Percentiles rank a stretch among this genome's conserved stretches.
Evolutionary conservation across 306 rosid species (phyloP).

Genomic region (Dalbergia cochinchinensis): DNA sequence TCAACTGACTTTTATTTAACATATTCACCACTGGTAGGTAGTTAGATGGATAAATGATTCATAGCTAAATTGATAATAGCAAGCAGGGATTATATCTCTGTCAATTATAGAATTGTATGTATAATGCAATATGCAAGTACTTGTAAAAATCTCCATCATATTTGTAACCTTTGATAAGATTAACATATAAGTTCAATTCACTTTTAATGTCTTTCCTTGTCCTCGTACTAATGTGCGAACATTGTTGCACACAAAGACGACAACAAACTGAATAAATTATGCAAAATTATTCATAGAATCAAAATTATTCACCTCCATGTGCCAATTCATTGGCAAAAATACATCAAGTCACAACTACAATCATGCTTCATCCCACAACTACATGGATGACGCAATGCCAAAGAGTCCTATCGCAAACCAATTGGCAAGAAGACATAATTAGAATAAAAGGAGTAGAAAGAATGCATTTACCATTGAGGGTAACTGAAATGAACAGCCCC

Average conservation of each 20-base stretch:
- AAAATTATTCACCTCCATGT: constrained; percentile 21
- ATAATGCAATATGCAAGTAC: constrained; percentile 32
- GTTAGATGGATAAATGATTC: constrained; percentile 4
- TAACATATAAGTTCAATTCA: background rate
- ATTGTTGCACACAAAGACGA: too few relatives aligned
- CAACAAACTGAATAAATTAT: too few relatives aligned
- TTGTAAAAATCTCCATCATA: too few relatives aligned
- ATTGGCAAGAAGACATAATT: constrained; percentile 30
- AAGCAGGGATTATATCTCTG: constrained; percentile 7
- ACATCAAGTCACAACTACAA: background rate
- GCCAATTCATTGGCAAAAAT: constrained; percentile 40
- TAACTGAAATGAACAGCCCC: constrained; percentile 97
- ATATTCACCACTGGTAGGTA: constrained; percentile 5
- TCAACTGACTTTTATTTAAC: constrained; percentile 20
- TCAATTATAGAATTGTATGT: constrained; percentile 4
- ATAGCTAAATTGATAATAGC: constrained; percentile 3
- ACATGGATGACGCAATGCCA: too few relatives aligned
- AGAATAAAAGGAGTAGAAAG: constrained; percentile 34
- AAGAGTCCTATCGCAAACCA: too few relatives aligned
- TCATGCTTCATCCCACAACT: too few relatives aligned
- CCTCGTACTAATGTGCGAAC: too few relatives aligned
- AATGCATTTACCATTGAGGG: constrained; percentile 80
- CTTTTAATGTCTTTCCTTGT: too few relatives aligned
- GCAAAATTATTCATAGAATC: too few relatives aligned
- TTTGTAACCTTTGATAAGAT: constrained; percentile 8